Conservation (phyloP, 2,329 filamentous ascomycete genomes). For the Aspergillus brasiliensis region DNA sequence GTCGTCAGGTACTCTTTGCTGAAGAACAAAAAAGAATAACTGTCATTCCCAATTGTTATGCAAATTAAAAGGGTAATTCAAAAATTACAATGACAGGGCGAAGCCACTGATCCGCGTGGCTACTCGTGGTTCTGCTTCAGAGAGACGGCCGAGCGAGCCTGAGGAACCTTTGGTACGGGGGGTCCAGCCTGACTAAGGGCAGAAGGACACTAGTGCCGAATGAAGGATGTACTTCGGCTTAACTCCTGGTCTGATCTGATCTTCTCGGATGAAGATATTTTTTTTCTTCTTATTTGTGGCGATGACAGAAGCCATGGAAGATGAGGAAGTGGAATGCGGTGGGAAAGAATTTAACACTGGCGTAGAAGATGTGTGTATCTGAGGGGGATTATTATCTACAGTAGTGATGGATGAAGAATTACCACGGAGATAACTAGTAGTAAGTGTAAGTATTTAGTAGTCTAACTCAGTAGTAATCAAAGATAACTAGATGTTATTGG, state of each 20-base stretch:
- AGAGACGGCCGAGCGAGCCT: neutral
- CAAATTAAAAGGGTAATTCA: neutral
- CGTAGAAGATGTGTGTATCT: too few relatives aligned
- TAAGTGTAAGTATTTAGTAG: too few relatives aligned
- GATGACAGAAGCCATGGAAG: neutral
- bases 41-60: neutral
- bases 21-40: neutral
- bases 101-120: constrained; percentile 11
- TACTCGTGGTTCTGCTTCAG: neutral
- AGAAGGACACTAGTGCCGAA: constrained; percentile 1
- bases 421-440: too few relatives aligned
- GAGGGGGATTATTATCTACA: too few relatives aligned
- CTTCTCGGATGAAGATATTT: neutral
- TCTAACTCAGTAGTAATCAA: neutral
- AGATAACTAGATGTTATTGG: neutral
- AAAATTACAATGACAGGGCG: constrained; percentile 2
- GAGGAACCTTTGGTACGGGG: constrained; percentile 12
- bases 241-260: neutral
- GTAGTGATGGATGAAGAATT: too few relatives aligned
- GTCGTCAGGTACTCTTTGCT: constrained; percentile 7
- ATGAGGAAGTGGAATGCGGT: too few relatives aligned
- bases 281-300: neutral
- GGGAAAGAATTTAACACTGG: too few relatives aligned
- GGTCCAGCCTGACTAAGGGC: constrained; percentile 10
- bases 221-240: constrained; percentile 13